These are phyloP conservation scores for Arctostaphylos glauca DNA, from an alignment of 148 eudicot genomes.

Conservation along the genomic window DNA sequence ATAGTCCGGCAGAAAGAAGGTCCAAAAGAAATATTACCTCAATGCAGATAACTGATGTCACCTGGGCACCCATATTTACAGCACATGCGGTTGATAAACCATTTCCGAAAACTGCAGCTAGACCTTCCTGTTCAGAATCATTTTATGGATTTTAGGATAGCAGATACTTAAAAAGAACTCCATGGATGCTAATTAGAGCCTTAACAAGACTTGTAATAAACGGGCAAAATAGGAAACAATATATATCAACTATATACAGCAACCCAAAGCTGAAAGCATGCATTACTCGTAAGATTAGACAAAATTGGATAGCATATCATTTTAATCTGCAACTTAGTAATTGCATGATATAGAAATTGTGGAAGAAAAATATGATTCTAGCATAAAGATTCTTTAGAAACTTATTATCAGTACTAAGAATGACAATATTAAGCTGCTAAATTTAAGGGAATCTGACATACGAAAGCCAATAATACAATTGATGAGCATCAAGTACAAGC, in stretches of 20 bases:
- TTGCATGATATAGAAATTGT: neutral
- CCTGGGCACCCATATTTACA: constrained; percentile 91
- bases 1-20: neutral
- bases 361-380: neutral
- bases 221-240: neutral
- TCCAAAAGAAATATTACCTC: constrained; percentile 55
- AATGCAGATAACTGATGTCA: constrained; percentile 81
- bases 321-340: neutral
- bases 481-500: neutral
- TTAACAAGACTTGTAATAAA: neutral
- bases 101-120: constrained; percentile 94
- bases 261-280: neutral
- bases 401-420: neutral
- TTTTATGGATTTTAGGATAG: constrained; percentile 3
- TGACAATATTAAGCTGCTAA: neutral
- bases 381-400: neutral
- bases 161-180: constrained; percentile 11
- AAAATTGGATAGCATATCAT: neutral
- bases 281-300: neutral
- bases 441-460: neutral
- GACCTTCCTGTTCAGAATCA: constrained; percentile 68
- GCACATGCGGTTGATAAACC: constrained; percentile 98
- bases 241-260: neutral
- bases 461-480: neutral
- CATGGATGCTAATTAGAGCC: constrained; percentile 2